Percentiles rank a stretch among this genome's conserved stretches.
These are phyloP conservation scores for Macroventuria anomochaeta DNA, from an alignment of 2,329 filamentous ascomycete genomes.

Conservation along the genomic window DNA sequence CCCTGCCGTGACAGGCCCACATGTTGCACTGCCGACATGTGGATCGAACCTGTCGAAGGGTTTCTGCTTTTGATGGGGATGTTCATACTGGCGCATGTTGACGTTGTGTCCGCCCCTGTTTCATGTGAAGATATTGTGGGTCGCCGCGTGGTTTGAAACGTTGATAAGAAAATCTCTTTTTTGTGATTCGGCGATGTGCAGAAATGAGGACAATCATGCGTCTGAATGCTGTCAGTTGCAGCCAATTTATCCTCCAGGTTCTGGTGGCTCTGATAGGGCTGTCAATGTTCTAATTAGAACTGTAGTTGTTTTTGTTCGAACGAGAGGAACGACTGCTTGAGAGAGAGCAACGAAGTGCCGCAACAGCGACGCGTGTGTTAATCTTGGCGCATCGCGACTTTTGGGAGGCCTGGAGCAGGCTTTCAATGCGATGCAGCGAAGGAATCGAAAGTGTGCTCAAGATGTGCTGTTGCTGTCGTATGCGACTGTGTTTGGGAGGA, in stretches of 20 bases:
- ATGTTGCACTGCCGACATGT: slow-evolving; percentile 12
- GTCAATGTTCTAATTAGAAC: slow-evolving; percentile 1
- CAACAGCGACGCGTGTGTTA: not conserved
- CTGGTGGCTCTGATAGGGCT: not conserved
- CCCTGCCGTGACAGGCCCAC: slow-evolving; percentile 9
- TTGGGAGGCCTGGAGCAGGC: not conserved
- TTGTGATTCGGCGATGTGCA: slow-evolving; percentile 16
- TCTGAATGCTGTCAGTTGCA: not conserved
- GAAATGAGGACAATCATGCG: slow-evolving; percentile 9
- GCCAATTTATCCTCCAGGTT: not conserved
- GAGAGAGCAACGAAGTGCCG: too few relatives aligned
- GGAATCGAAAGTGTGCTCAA: not conserved
- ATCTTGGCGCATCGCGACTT: not conserved
- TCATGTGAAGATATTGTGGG: slow-evolving; percentile 14
- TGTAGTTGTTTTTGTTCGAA: not conserved
- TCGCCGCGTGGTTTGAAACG: slow-evolving; percentile 11
- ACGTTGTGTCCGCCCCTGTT: slow-evolving; percentile 14
- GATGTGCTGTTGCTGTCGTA: not conserved
- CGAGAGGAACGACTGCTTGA: too few relatives aligned
- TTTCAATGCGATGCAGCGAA: not conserved
- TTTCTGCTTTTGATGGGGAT: slow-evolving; percentile 3
- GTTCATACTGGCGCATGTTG: slow-evolving; percentile 2
- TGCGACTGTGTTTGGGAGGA: not conserved
- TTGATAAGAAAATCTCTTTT: slow-evolving; percentile 16
- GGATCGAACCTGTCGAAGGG: slow-evolving; percentile 1